phyloP scores from a whole-genome alignment of 352 stramenopile genomes.

The Phytopythium litorale region DNA sequence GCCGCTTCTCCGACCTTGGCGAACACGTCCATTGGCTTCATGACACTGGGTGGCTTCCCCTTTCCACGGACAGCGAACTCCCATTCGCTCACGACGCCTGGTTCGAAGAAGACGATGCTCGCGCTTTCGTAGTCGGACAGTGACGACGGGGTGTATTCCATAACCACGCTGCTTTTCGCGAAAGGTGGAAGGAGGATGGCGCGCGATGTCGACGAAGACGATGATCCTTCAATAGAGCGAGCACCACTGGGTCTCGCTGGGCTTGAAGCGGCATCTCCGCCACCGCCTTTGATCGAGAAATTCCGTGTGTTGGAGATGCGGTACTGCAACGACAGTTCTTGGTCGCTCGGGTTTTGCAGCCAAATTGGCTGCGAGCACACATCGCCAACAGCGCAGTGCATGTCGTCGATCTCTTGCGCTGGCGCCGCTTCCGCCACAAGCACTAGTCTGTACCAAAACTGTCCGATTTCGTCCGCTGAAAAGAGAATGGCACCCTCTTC shows the following conservation, averaged over 20 bases:
- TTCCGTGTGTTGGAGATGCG: conserved; percentile 81
- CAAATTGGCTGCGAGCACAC: conserved; percentile 66
- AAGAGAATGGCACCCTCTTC: conserved; percentile 87
- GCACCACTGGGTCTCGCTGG: not conserved
- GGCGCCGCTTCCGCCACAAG: conserved; percentile 59
- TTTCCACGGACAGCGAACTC: conserved; percentile 78
- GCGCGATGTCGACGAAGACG: not conserved
- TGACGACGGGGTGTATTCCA: conserved; percentile 91
- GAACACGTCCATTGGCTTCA: conserved; percentile 74
- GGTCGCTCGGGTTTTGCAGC: conserved; percentile 89
- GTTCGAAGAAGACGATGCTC: conserved; percentile 69
- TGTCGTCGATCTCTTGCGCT: conserved; percentile 55
- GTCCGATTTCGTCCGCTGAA: conserved; percentile 84
- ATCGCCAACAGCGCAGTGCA: conserved; percentile 84
- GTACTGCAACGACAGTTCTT: conserved; percentile 71
- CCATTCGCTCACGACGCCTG: conserved; percentile 85
- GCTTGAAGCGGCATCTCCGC: not conserved
- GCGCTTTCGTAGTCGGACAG: conserved; percentile 75
- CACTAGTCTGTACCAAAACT: conserved; percentile 93
- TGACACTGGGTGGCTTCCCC: conserved; percentile 84
- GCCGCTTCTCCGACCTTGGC: conserved; percentile 76
- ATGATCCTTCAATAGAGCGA: conserved; percentile 5
- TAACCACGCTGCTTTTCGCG: conserved; percentile 47
- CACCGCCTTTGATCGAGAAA: conserved; percentile 72
- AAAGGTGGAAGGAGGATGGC: conserved; percentile 63